Evolutionary conservation across 768 basidiomycete genomes (phyloP).

Genomic region (Leccinum boreale): DNA sequence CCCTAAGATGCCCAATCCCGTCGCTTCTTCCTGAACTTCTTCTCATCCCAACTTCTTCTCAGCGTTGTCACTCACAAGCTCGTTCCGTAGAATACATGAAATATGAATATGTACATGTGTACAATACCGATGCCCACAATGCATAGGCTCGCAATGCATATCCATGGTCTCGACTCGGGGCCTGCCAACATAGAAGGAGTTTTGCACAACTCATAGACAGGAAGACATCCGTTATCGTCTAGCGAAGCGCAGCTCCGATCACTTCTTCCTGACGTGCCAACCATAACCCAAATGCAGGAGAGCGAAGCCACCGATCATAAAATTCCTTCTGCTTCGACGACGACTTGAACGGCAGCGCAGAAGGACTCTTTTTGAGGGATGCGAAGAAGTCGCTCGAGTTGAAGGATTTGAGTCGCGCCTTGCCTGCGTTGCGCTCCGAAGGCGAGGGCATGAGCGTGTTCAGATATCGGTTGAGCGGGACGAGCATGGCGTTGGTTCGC

Average conservation of each 20-base stretch:
- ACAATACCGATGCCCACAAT: not conserved
- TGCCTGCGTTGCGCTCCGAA: no score
- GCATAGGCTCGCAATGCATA: not conserved
- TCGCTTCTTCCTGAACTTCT: not conserved
- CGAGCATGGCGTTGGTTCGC: conserved; percentile 80
- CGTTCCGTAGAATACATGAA: not conserved
- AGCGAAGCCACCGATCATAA: conserved; percentile 74
- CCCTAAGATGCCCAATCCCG: not conserved
- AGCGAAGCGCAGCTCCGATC: conserved; percentile 39
- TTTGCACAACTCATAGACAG: not conserved
- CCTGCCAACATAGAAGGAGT: not conserved
- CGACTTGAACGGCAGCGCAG: conserved; percentile 72
- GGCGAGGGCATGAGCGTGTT: conserved; percentile 49
- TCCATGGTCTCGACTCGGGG: not conserved
- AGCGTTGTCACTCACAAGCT: not conserved
- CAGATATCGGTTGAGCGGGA: conserved; percentile 89
- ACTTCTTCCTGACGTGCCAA: conserved; percentile 72
- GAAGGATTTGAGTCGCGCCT: no score
- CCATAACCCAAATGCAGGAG: conserved; percentile 78
- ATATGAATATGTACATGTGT: not conserved
- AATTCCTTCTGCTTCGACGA: conserved; percentile 64
- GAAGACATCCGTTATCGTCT: not conserved
- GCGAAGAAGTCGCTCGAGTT: no score
- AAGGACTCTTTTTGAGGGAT: conserved; percentile 41
- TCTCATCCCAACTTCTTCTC: not conserved